phyloP scores from a whole-genome alignment of 1,139 yeast genomes.

The Kodamaea ohmeri region DNA sequence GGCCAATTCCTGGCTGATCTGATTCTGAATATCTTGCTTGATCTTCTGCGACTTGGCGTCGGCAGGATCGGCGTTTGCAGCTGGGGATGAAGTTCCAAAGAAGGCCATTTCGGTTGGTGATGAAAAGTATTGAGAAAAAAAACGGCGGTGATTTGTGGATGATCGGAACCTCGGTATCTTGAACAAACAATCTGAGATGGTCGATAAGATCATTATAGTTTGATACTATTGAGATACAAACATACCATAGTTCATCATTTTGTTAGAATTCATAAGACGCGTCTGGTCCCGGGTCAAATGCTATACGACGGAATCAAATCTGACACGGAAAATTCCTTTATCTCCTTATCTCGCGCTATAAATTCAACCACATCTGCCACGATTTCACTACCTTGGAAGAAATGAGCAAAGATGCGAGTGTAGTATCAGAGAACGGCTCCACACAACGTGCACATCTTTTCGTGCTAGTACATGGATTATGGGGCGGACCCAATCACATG shows the following conservation, averaged over 20 bases:
- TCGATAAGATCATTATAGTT: no score
- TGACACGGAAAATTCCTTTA: not conserved
- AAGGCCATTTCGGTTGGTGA: slow-evolving; percentile 26
- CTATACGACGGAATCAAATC: not conserved
- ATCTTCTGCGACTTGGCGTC: slow-evolving; percentile 25
- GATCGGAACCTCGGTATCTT: no score
- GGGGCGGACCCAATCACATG: slow-evolving; percentile 84
- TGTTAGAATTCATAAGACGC: no score
- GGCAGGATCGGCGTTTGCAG: slow-evolving; percentile 17
- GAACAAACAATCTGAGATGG: no score
- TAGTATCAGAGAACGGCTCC: not conserved
- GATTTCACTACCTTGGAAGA: not conserved
- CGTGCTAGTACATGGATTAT: slow-evolving; percentile 81
- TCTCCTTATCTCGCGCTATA: slow-evolving; percentile 1
- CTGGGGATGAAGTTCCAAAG: slow-evolving; percentile 27
- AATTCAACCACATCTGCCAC: not conserved
- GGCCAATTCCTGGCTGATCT: slow-evolving; percentile 80
- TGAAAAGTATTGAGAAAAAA: slow-evolving; percentile 4
- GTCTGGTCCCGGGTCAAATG: no score
- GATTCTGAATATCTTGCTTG: slow-evolving; percentile 64
- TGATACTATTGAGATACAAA: no score
- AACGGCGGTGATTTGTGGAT: no score
- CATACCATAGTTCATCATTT: no score
- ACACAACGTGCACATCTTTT: slow-evolving; percentile 56
- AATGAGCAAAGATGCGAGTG: slow-evolving; percentile 2